Base-by-base conservation (phyloP, 768 basidiomycete genomes). In the Lactarius trivialis region DNA sequence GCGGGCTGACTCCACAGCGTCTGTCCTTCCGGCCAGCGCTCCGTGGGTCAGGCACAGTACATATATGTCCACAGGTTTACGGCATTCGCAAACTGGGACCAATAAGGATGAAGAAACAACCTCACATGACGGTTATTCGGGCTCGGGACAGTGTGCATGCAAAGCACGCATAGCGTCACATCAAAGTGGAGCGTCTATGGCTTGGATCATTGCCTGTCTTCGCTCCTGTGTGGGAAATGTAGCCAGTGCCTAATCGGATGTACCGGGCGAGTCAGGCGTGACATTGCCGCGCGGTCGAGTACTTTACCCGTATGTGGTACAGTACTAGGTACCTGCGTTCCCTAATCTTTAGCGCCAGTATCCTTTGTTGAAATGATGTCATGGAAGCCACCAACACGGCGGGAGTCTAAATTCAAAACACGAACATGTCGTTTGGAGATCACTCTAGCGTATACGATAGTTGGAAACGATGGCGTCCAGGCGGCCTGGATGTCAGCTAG, bases 281-380 rank as follows among this genome's bases (percentile, higher is more conserved):
- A 30, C 30, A 17, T 1, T 17, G 26, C 48, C 49, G 32, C 32
- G 50, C 51, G 7, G 21, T 48, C 45, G 24, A 48, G 45, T 12
- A 24, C 21, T 45, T 45, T 50, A 58, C 41, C 9, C 28, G 50
- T 12, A 12, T 51, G 4, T n/a, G n/a, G n/a, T n/a, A n/a, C n/a
- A n/a, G n/a, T n/a, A n/a, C n/a, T n/a, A n/a, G 30, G 56, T 33
- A 15, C 30, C 28, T 30, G 21, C 45, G n/a, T 24, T 48, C 0
- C 6, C 24, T 8, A 36, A 17, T 15, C 2, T 32, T 63, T 32
- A 45, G 52, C 61, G 61, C 57, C 26, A 12, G n/a, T 4, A 28
- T 17, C 56, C 50, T 32, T 51, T 51, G 50, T 17, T n/a, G 50
- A n/a, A 24, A 55, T 63, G 61, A 63, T 58, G 61, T 63, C 61